Percentiles rank a stretch among this genome's conserved stretches.
These are phyloP conservation scores for Elongisporangium senticosum DNA, from an alignment of 352 stramenopile species.

Conservation along the genomic window DNA sequence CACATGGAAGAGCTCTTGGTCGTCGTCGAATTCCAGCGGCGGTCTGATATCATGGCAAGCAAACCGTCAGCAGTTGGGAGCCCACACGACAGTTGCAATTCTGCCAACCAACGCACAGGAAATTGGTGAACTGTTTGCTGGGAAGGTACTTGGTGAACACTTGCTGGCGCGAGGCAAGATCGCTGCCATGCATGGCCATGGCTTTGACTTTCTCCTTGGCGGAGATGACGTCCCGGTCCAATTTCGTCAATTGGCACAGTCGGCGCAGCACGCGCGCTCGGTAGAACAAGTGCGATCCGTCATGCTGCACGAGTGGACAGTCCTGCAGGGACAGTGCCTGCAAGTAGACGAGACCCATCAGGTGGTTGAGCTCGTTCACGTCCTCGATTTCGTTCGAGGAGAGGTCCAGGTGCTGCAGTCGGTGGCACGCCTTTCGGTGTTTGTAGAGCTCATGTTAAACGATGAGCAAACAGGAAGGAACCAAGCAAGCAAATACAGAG, in stretches of 20 bases:
- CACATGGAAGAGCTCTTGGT: conserved; percentile 17
- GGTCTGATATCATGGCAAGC: conserved; percentile 16
- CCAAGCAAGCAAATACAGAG: not conserved
- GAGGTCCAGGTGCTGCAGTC: conserved; percentile 50
- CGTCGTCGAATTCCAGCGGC: conserved; percentile 46
- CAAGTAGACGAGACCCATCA: conserved; percentile 41
- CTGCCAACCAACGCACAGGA: conserved; percentile 33
- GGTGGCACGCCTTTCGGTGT: conserved; percentile 22
- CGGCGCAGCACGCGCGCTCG: conserved; percentile 54
- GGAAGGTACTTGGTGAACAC: conserved; percentile 55
- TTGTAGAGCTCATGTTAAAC: not conserved
- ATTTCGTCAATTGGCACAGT: conserved; percentile 42
- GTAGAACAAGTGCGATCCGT: conserved; percentile 44
- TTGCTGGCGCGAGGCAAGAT: conserved; percentile 43
- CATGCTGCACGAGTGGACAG: conserved; percentile 32
- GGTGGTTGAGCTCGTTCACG: conserved; percentile 58
- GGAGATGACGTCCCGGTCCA: conserved; percentile 50
- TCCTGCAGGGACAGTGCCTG: conserved; percentile 33
- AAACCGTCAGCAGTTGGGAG: not conserved
- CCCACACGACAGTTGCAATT: not conserved
- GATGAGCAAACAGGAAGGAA: not conserved
- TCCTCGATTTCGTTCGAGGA: conserved; percentile 39
- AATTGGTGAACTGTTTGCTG: conserved; percentile 53
- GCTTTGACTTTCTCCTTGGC: conserved; percentile 76
- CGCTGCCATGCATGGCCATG: conserved; percentile 65